Base-by-base conservation (phyloP, 179 eudicot species). In the Amaranthus tricolor region DNA sequence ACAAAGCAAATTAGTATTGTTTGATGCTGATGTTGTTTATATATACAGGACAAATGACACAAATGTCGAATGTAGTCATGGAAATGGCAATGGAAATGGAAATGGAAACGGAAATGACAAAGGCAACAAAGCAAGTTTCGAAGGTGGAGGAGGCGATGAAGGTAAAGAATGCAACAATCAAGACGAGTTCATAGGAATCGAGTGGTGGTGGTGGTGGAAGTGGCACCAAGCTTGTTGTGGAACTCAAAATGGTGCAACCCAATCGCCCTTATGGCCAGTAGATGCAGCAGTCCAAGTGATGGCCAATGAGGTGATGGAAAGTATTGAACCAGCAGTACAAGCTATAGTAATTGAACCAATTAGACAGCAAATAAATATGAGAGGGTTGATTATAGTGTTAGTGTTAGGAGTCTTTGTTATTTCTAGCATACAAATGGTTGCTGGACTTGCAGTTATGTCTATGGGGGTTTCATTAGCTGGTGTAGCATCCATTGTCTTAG, bases 141-240 rank as follows among this genome's bases (percentile, higher is more conserved):
- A 51, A 59, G 73, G 64, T 47, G 5, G 21, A 19, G 77, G 70
- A 13, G 60, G 20, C 14, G 51, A 53, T 5, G 57, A 49, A 13
- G 81, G 62, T 14, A 4, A 40, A 13, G 69, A 59, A 20, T 31
- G 53, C 63, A 52, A 45, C 63, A 52, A 73, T 15, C 15, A 52
- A 31, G 68, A 73, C 40, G 66, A 66, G 0, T 8, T 9, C 0
- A 20, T n/a, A 40, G 81, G 70, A 14, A n/a, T 73, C 52, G 81
- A 78, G 73, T 73, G 81, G 81, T 78, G 77, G 77, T 73, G 69
- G 77, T 78, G 81, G 81, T 73, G 77, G 77, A 67, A 53, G 56
- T 78, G 77, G 82, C 70, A 45, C 9, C 78, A 79, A 11, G 52
- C 64, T n/a, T 72, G 74, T 6, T 12, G 44, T 3, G 44, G 43